Evolutionary conservation across 371 early-diverging fungal genomes (phyloP), one percentile per base, ranked within the genome.

Genomic region (Circinella minor): DNA sequence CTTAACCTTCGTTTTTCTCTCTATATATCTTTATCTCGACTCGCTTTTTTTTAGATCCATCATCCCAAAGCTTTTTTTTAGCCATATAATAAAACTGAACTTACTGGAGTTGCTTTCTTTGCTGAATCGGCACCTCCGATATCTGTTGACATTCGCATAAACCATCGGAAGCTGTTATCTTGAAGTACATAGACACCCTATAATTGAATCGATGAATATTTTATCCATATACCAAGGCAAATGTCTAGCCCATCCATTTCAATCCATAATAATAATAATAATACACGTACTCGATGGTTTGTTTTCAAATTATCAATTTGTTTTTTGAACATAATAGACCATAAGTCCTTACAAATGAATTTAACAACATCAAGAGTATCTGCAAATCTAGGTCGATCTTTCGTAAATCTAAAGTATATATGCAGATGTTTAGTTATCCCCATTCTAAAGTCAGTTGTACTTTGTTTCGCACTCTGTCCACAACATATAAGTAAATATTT

Each of bases 301-400:
- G 99, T 98, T 77, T 99, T 99, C 38, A 99, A 81, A 72, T 98
- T 98, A 76, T 99, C 99, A 55, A 98, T 91, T 74, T 98, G 97
- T 73, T 98, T 96, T 72, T 94, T 91, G 77, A 98, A 99, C 72
- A 96, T 81, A 38, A 92, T 81, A 57, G 90, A 91, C 99, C 99
- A 99, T 54, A 96, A 86, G 65, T 99, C 99, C 75, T 97, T 98
- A 87, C 99, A 99, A 20, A 99, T 90, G 81, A 96, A 99, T 79
- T 99, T 99, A 66, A 99, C 94, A 20, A 96, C 91, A 61, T 97
- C 98, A 49, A 98, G 79, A 39, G 93, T 96, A 81, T 97, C 98
- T 0, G 86, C 81, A 76, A 98, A 93, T 14, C 97, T 90, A 66
- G 90, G 87, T 62, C 91, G 81, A 67, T 96, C 95, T 68, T 88